Base-by-base conservation (phyloP, 495 filamentous ascomycete genomes). In the Xylaria bambusicola region DNA sequence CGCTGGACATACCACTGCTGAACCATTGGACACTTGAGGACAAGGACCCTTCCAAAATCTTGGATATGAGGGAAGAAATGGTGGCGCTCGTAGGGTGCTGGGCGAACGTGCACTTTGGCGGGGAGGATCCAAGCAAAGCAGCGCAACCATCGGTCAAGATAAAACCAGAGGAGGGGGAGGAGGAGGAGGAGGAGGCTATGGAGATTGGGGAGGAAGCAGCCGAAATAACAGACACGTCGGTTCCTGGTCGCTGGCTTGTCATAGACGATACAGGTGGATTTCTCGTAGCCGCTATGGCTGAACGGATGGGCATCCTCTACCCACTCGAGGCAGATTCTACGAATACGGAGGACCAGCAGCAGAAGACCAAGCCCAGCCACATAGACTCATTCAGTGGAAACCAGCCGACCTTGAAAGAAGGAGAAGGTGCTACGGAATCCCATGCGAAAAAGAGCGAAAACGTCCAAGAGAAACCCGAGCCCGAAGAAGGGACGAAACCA, bases 241-340 rank as follows among this genome's bases (percentile, higher is more conserved):
- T 51, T 9, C 46, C 64, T 66, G 62, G 69, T 58, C 24, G 93
- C 52, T 98, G 93, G 83, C 81, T 97, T 1, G 85, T 94, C 4
- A 82, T 97, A 1, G 94, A 98, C 67, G 94, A 98, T 52, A 94
- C 91, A 0, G 88, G 90, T 7, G 94, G 94, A 0, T 73, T 98
- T 23, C 68, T 98, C 8, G 85, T 93, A 1, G 92, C 92, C 0
- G 90, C 92, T 0, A 80, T 97, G 77, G 94, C 94, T 0, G 94
- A 98, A 71, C 82, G 88, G 53, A 92, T 98, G 86, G 92, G 91
- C 0, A 85, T 98, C 38, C 79, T 98, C 1, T 82, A 91, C 68
- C 54, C 64, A 5, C 56, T 73, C 13, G 70, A 71, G 31, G 52
- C 31, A 15, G 77, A 82, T 0, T 71, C 72, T 51, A 1, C 52